These are phyloP conservation scores for Salix exigua DNA, from an alignment of 345 rosid species.

Conservation along the genomic window DNA sequence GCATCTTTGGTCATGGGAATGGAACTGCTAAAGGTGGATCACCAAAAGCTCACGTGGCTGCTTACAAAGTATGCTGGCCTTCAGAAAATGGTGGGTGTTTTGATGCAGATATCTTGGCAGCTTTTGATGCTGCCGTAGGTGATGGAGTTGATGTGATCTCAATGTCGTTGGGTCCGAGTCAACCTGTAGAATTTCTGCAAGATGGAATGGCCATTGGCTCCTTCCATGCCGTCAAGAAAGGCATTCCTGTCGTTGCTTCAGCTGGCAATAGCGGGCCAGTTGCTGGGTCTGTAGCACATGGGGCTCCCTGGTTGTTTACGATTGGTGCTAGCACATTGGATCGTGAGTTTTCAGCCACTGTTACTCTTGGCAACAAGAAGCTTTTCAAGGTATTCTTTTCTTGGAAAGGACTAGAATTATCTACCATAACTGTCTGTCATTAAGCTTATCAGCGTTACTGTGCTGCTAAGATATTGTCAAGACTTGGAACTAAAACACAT, in stretches of 20 bases:
- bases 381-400: background rate
- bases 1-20: background rate
- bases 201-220: constrained; percentile 11
- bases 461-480: no score
- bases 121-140: background rate
- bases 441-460: background rate
- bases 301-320: constrained; percentile 14
- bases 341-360: background rate
- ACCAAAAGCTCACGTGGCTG: constrained; percentile 6
- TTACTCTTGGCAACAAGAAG: background rate
- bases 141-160: constrained; percentile 15
- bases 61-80: constrained; percentile 14
- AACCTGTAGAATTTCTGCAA: background rate
- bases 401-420: no score
- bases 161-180: background rate
- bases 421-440: background rate
- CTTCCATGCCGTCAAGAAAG: constrained; percentile 4
- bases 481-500: no score
- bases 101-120: constrained; percentile 14
- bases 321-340: constrained; percentile 5
- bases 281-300: background rate
- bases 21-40: background rate
- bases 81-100: constrained; percentile 17
- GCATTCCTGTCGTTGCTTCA: constrained; percentile 4
- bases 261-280: constrained; percentile 6